Evolutionary conservation across 2,329 filamentous ascomycete genomes (phyloP), one percentile per base, ranked within the genome.

Genomic region (Apiospora kogelbergensis): DNA sequence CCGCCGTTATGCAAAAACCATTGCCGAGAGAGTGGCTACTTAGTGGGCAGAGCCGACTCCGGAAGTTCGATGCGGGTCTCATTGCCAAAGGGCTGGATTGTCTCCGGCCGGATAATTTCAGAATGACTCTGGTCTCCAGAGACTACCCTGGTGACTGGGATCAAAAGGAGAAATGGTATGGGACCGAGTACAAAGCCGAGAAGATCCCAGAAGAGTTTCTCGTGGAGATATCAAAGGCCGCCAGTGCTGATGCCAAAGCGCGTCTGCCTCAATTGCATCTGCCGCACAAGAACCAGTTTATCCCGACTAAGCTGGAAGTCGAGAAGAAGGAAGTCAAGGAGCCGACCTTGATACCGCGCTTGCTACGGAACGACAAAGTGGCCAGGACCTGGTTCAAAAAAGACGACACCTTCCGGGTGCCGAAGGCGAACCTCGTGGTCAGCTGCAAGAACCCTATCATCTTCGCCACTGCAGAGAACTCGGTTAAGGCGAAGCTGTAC

Each of bases 371-470:
- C 74, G 95, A 98, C 73, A 86, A 90, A 6, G 83, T 90, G 42
- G 90, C 93, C 0, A 90, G 95, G 40, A 91, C 93, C 2, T 99
- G 96, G 96, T 98, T 91, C 85, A 99, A 99, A 84, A 98, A 98
- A 81, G 96, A 99, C 76, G 96, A 99, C 75, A 94, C 91, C 0
- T 99, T 98, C 81, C 98, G 95, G 95, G 96, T 98, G 11, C 96
- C 96, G 10, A 97, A 97, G 80, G 96, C 93, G 3, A 96, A 94
- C 70, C 84, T 98, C 22, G 88, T 94, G 72, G 89, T 97, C 72
- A 93, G 91, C 73, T 86, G 97, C 73, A 89, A 91, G 74, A 97
- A 91, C 70, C 92, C 94, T 0, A 81, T 97, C 60, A 90, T 93
- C n/a, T 90, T 90, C 78, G 88, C 93, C 1, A 94, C 93, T 5